Evolutionary conservation across 1,284 basidiomycete species (phyloP).

Genomic region (Tilletia indica): DNA sequence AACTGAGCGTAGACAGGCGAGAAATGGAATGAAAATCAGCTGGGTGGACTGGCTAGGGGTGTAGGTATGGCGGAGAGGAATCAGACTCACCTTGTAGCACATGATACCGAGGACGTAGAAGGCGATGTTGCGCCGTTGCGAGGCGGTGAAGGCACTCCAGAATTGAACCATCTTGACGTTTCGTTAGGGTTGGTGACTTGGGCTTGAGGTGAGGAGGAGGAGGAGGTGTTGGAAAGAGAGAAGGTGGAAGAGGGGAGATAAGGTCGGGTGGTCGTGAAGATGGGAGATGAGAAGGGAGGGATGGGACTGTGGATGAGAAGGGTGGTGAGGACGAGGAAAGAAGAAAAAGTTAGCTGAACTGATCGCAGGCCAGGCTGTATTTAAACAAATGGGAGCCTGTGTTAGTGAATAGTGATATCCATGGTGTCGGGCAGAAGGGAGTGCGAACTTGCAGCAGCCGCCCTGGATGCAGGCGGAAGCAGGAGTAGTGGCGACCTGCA

Average conservation of each 20-base stretch:
- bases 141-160: conserved; percentile 34
- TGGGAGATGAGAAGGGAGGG: background rate
- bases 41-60: background rate
- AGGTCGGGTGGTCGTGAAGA: background rate
- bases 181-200: background rate
- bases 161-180: conserved; percentile 12
- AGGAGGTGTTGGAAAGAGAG: background rate
- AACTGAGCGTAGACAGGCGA: conserved; percentile 14
- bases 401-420: no score
- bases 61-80: background rate
- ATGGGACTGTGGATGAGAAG: no score
- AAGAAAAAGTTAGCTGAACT: background rate
- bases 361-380: no score
- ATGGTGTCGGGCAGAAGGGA: no score
- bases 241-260: background rate
- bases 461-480: no score
- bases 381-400: no score
- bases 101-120: conserved; percentile 47
- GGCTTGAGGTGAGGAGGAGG: background rate
- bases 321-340: background rate
- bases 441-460: no score
- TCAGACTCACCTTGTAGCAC: conserved; percentile 37
- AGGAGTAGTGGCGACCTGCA: no score
- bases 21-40: background rate
- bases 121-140: conserved; percentile 44